Evolutionary conservation across 768 basidiomycete species (phyloP), one percentile per base, ranked within the genome.

Genomic region (Pleurotus eryngii): DNA sequence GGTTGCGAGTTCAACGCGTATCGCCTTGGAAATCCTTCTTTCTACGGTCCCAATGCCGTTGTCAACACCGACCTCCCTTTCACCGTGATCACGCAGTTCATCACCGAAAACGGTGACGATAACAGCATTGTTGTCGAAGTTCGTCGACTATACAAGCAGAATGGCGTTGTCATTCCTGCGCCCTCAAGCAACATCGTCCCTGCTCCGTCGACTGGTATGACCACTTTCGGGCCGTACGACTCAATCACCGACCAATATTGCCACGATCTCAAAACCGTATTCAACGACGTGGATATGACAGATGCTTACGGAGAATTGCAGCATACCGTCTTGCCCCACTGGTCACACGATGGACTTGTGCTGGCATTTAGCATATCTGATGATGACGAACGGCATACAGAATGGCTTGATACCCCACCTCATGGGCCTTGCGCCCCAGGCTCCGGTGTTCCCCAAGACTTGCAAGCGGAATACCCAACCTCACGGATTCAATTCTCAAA

Each of bases 1-100:
- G 77, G 78, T 46, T 78, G 78, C 67, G 78, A 78, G 60, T 79
- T 77, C 75, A 79, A 78, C 71, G 17, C 51, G 9, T 54, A 54
- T 22, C 51, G 51, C 20, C 51, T 54, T 14, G 51, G 51, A 22
- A 54, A 64, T 63, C 51, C 64, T 56, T 56, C 60, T 49, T 79
- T 77, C 72, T 72, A 70, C 65, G 77, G 77, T 15, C 60, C 63
- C n/a, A 72, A 73, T 55, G 51, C 60, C 59, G 75, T 69, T 56
- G 69, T 78, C 68, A 68, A 78, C 67, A 74, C 76, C 57, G 64
- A 49, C 62, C 53, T 59, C 35, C 63, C 61, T 49, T 70, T 77
- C 68, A 77, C 75, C 51, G 69, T 76, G 59, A 75, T 74, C n/a
- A 56, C 45, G 0, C 55, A 56, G 65, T 79, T 78, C 72, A 59